Conservation (phyloP, 140 eudicot genomes). For the Senecio squalidus region DNA sequence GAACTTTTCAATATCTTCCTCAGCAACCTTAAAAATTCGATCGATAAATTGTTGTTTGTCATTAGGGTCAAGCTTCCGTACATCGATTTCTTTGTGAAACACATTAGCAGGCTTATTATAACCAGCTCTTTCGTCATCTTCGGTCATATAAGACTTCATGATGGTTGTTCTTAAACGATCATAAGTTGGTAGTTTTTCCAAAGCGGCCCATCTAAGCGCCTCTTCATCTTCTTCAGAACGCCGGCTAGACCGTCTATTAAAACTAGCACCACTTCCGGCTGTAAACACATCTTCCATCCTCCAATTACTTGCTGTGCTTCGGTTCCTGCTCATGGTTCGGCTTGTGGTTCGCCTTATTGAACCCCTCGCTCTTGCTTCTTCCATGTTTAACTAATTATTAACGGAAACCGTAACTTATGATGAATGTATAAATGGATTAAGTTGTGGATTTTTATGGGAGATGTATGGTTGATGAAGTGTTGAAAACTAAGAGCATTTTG, state of each 20-base stretch:
- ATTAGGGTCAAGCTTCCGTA: conserved; percentile 56
- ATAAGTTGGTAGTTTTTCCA: conserved; percentile 80
- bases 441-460: conserved; percentile 12
- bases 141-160: conserved; percentile 45
- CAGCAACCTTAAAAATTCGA: conserved; percentile 83
- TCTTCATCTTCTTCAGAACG: conserved; percentile 83
- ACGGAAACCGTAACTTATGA: not conserved
- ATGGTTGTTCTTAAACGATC: conserved; percentile 75
- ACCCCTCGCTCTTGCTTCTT: conserved; percentile 16
- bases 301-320: conserved; percentile 40
- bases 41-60: conserved; percentile 72
- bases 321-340: conserved; percentile 40
- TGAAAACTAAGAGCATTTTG: conserved; percentile 17
- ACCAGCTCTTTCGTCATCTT: conserved; percentile 9
- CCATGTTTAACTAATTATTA: conserved; percentile 16
- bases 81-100: conserved; percentile 74
- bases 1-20: conserved; percentile 94
- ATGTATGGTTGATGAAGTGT: conserved; percentile 25
- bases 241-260: conserved; percentile 45
- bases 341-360: conserved; percentile 26
- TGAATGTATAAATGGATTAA: not conserved
- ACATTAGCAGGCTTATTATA: conserved; percentile 9
- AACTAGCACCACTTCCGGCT: conserved; percentile 23
- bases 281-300: conserved; percentile 55
- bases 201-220: conserved; percentile 91